phyloP scores from a whole-genome alignment of 192 early-diverging fungal species.

The Coemansia sp. region DNA sequence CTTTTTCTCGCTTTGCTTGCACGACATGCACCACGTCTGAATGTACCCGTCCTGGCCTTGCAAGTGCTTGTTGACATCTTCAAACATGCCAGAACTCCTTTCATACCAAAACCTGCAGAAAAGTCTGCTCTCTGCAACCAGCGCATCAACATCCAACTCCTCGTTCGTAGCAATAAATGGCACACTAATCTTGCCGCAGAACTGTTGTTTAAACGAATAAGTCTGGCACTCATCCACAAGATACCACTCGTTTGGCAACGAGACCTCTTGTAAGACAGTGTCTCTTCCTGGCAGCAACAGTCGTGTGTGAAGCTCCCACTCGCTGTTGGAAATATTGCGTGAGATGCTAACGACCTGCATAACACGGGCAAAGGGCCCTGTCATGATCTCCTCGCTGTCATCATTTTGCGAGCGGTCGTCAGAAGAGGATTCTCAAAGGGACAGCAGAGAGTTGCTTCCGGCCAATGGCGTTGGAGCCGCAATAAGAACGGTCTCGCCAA shows the following conservation, averaged over 20 bases:
- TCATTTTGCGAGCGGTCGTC: neutral
- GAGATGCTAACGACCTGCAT: conserved; percentile 38
- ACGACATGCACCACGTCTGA: conserved; percentile 37
- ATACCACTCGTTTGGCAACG: conserved; percentile 58
- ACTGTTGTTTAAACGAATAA: conserved; percentile 29
- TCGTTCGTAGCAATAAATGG: conserved; percentile 32
- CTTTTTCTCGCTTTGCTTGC: conserved; percentile 21
- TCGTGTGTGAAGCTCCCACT: conserved; percentile 57
- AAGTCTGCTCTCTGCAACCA: conserved; percentile 26
- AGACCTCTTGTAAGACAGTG: conserved; percentile 60
- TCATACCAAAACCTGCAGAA: conserved; percentile 65
- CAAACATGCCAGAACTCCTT: conserved; percentile 50
- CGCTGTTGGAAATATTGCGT: conserved; percentile 15
- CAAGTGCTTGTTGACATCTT: conserved; percentile 52
- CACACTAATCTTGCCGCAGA: conserved; percentile 56
- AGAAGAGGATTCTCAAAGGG: conserved; percentile 17
- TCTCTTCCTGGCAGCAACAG: conserved; percentile 57
- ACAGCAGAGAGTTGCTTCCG: conserved; percentile 14
- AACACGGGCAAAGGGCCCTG: conserved; percentile 21
- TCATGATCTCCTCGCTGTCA: neutral
- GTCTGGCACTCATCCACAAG: conserved; percentile 58
- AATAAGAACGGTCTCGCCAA: conserved; percentile 38
- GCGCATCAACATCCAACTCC: conserved; percentile 31
- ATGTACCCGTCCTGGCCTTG: conserved; percentile 10
- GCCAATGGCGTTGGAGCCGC: conserved; percentile 12